Percentiles rank a stretch among this genome's conserved stretches.
These are phyloP conservation scores for Coemansia aciculifera DNA, from an alignment of 192 early-diverging fungal genomes.

Conservation along the genomic window DNA sequence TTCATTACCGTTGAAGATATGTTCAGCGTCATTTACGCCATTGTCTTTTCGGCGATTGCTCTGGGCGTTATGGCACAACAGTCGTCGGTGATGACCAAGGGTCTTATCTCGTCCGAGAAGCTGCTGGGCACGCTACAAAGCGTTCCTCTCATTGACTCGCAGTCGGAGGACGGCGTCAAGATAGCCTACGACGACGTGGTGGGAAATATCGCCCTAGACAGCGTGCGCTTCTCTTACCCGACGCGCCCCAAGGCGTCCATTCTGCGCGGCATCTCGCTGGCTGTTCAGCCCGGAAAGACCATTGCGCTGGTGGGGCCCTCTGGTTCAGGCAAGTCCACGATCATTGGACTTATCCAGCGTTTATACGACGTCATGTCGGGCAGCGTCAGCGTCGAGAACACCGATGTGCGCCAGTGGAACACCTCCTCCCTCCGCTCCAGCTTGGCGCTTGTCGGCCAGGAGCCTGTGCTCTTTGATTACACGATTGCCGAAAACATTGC, in stretches of 20 bases:
- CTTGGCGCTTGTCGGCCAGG: conserved; percentile 90
- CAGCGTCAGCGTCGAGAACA: conserved; percentile 60
- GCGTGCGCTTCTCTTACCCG: conserved; percentile 66
- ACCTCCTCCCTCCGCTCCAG: conserved; percentile 67
- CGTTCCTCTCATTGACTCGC: conserved; percentile 60
- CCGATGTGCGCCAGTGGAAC: conserved; percentile 63
- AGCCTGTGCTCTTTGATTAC: conserved; percentile 88
- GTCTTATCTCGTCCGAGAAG: conserved; percentile 72
- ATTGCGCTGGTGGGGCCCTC: conserved; percentile 86
- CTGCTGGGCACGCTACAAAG: conserved; percentile 75
- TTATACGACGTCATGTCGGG: conserved; percentile 77
- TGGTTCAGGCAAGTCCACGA: conserved; percentile 82
- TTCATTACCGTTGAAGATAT: conserved; percentile 54
- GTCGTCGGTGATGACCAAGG: conserved; percentile 76
- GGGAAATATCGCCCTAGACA: conserved; percentile 24
- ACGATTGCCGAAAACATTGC: conserved; percentile 87
- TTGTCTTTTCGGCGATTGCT: conserved; percentile 69
- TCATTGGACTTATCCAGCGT: conserved; percentile 67
- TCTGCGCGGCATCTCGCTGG: conserved; percentile 59
- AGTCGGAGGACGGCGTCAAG: conserved; percentile 45
- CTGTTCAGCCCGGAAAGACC: conserved; percentile 63
- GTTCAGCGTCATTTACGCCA: conserved; percentile 73
- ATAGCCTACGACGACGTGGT: conserved; percentile 25
- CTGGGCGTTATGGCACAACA: conserved; percentile 69
- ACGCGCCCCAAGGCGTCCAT: conserved; percentile 62